phyloP scores from a whole-genome alignment of 495 filamentous ascomycete species.

The Talaromyces nanjingensis region DNA sequence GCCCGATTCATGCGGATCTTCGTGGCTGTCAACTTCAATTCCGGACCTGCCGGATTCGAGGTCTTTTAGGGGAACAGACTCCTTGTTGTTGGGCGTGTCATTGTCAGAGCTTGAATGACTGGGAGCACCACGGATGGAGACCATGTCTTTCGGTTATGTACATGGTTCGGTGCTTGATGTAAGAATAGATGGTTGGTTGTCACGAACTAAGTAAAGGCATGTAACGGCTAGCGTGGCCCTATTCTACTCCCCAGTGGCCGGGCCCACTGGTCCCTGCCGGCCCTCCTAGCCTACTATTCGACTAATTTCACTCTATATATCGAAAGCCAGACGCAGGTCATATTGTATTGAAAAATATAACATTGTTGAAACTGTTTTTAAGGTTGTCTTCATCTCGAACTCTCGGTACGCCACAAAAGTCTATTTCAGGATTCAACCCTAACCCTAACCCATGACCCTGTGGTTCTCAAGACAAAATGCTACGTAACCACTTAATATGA shows the following conservation, averaged over 20 bases:
- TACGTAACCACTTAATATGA: no score
- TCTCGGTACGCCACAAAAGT: not conserved
- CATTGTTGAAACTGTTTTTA: not conserved
- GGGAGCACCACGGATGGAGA: not conserved
- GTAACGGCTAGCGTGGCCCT: not conserved
- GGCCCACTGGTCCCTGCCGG: not conserved
- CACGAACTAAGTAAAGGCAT: not conserved
- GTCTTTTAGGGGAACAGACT: not conserved
- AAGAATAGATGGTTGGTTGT: not conserved
- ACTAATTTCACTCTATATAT: not conserved
- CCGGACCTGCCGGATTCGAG: conserved; percentile 8
- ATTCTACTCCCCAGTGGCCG: not conserved
- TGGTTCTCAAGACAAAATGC: no score
- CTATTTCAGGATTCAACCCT: not conserved
- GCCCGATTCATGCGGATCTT: not conserved
- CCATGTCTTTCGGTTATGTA: not conserved
- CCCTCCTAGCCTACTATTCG: not conserved
- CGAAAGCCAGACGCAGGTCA: not conserved
- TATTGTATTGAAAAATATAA: not conserved
- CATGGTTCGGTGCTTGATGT: not conserved
- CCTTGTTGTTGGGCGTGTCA: not conserved
- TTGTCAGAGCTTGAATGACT: not conserved
- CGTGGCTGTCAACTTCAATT: not conserved
- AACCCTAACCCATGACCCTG: not conserved
- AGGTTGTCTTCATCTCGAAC: not conserved